A percentile compares a stretch with the other conserved stretches of the same genome.
phyloP scores from a whole-genome alignment of 2,329 filamentous ascomycete genomes.

The Diaporthe sp. region DNA sequence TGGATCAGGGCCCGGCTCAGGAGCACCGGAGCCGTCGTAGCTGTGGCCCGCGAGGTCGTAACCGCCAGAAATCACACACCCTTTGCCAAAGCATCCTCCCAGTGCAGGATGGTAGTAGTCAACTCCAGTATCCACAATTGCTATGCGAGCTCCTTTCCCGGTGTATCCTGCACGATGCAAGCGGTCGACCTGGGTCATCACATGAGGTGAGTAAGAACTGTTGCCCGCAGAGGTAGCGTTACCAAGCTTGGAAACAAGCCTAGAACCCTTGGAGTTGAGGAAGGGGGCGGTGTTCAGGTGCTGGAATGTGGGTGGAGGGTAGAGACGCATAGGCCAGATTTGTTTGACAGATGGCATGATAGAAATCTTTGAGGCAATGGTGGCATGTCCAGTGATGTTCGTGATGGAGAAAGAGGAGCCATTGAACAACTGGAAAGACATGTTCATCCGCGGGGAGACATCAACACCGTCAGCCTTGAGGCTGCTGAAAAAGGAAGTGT shows the following conservation, averaged over 20 bases:
- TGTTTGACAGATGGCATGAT: conserved; percentile 44
- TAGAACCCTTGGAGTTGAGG: background rate
- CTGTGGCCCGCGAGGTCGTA: conserved; percentile 61
- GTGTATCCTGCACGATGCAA: conserved; percentile 58
- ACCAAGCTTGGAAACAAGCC: background rate
- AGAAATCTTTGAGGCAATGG: conserved; percentile 41
- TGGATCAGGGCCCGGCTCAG: conserved; percentile 55
- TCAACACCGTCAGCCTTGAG: conserved; percentile 38
- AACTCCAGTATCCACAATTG: conserved; percentile 55
- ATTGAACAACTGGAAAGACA: conserved; percentile 43
- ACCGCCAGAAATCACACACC: conserved; percentile 60
- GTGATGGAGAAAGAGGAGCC: conserved; percentile 42
- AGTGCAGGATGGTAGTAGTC: conserved; percentile 66
- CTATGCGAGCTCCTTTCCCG: conserved; percentile 59
- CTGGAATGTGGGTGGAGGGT: conserved; percentile 32
- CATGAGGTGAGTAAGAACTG: conserved; percentile 43
- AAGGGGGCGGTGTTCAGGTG: background rate
- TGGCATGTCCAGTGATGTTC: conserved; percentile 28
- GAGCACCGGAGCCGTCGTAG: conserved; percentile 37
- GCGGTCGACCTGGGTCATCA: conserved; percentile 53
- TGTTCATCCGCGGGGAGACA: conserved; percentile 40
- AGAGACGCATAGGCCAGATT: conserved; percentile 48
- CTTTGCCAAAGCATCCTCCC: conserved; percentile 64
- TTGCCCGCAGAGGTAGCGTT: background rate
- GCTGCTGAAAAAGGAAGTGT: conserved; percentile 40